Conservation (phyloP, 2,329 filamentous ascomycete species). For the Dothideomycetes sp. region DNA sequence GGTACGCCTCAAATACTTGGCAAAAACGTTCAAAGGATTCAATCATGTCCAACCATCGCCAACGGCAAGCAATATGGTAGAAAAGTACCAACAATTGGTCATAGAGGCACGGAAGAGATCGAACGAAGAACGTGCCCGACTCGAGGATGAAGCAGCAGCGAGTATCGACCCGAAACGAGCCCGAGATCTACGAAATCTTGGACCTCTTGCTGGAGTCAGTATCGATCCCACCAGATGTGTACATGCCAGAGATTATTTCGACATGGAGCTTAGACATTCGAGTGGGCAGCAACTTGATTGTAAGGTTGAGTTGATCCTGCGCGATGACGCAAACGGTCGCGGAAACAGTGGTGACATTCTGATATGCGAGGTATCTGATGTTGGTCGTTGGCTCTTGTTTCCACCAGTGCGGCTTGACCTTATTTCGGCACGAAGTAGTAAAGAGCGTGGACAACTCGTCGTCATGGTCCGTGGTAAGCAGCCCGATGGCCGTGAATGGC, state of each 20-base stretch:
- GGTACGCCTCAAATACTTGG: conserved; percentile 75
- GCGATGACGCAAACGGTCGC: conserved; percentile 63
- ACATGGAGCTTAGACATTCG: conserved; percentile 74
- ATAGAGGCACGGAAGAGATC: conserved; percentile 63
- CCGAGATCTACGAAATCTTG: conserved; percentile 68
- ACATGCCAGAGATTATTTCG: conserved; percentile 80
- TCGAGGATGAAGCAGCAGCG: conserved; percentile 78
- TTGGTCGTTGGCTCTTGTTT: conserved; percentile 75
- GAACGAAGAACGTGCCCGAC: conserved; percentile 60
- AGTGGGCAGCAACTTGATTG: conserved; percentile 85
- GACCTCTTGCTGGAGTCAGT: conserved; percentile 54
- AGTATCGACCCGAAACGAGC: conserved; percentile 71
- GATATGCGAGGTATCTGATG: conserved; percentile 76
- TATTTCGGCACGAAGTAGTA: conserved; percentile 71
- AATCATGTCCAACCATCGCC: conserved; percentile 44
- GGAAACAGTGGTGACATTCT: conserved; percentile 72
- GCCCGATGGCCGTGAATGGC: conserved; percentile 57
- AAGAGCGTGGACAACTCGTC: conserved; percentile 61
- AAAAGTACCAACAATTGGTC: conserved; percentile 61
- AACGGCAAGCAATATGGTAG: conserved; percentile 48
- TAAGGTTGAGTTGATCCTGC: conserved; percentile 73
- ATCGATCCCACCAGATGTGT: conserved; percentile 76
- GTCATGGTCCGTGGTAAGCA: conserved; percentile 74
- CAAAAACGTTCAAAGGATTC: conserved; percentile 69
- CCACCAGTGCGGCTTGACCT: conserved; percentile 66